A percentile compares a stretch with the other conserved stretches of the same genome.
These are phyloP conservation scores for Curvularia sp. DNA, from an alignment of 2,329 filamentous ascomycete genomes.

Conservation along the genomic window DNA sequence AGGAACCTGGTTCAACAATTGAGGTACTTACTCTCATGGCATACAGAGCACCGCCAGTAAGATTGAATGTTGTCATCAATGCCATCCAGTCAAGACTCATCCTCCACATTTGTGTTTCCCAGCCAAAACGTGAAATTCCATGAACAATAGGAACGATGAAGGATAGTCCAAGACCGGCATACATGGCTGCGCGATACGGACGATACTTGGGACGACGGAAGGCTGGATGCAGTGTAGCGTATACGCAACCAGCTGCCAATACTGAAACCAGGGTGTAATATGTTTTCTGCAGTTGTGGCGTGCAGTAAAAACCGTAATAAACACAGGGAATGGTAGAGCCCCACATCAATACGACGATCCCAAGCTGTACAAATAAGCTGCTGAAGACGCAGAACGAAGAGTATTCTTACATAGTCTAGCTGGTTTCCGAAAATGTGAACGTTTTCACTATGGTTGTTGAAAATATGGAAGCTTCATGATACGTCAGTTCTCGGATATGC, in stretches of 20 bases:
- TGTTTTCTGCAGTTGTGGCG: background rate
- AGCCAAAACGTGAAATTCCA: slow-evolving; percentile 19
- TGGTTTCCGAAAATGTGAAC: slow-evolving; percentile 6
- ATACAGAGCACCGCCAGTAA: background rate
- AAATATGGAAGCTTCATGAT: background rate
- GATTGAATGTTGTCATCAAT: slow-evolving; percentile 24
- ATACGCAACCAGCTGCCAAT: slow-evolving; percentile 4
- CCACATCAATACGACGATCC: slow-evolving; percentile 5
- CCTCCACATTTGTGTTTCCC: slow-evolving; percentile 20
- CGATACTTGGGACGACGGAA: slow-evolving; percentile 2
- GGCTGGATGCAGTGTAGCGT: slow-evolving; percentile 5
- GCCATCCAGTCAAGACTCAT: slow-evolving; percentile 32
- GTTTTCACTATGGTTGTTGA: slow-evolving; percentile 3
- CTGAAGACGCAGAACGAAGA: background rate
- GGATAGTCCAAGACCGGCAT: slow-evolving; percentile 3
- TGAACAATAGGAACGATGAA: slow-evolving; percentile 2
- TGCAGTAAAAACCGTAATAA: slow-evolving; percentile 8
- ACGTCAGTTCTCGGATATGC: background rate
- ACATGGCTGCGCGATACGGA: slow-evolving; percentile 4
- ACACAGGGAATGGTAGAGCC: slow-evolving; percentile 6
- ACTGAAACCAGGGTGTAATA: slow-evolving; percentile 5
- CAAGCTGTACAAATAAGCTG: background rate
- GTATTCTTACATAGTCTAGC: slow-evolving; percentile 1
- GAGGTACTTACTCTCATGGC: slow-evolving; percentile 1
- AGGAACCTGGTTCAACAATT: background rate